Base-by-base conservation (phyloP, 1,139 yeast genomes). In the Protomyces arabidopsidicola region DNA sequence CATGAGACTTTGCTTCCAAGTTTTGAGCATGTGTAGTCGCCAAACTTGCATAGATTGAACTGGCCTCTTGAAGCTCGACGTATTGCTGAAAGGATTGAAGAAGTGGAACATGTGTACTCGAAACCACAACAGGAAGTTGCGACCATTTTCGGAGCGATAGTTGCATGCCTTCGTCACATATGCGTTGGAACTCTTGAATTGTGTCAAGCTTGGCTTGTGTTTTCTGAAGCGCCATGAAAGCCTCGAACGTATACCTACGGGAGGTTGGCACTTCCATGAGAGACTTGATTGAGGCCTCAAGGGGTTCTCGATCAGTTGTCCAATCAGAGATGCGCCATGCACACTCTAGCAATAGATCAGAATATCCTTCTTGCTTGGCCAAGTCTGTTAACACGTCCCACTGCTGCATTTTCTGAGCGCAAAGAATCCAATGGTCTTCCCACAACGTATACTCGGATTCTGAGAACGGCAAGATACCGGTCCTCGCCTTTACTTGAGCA, bases 311-410 rank as follows among this genome's bases (percentile, higher is more conserved):
- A 71, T 95, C 98, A 20, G 95, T 86, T 67, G 87, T 87, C 99
- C 99, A 95, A 72, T 95, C 98, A 6, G 98, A 98, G 57, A 93
- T 96, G 73, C 98, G 81, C 99, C 99, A 95, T 54, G 98, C 98
- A 80, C 99, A 95, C 75, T 95, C 99, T 34, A 95, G 79, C 48
- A 95, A 77, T 69, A 95, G 79, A 72, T 95, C 99, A 0, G 97
- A 90, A 72, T 91, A 95, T 0, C 97, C 97, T 79, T 95, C 99
- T 72, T 95, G 98, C 72, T 93, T 90, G 2, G 99, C 98, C 57
- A 95, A 80, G 71, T 95, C 99, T 0, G 98, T 91, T 67, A 95
- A 79, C 65, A 95, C 87, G 73, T 95, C 98, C 99, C 99, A 95
- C 69, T 93, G 98, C 72, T 95, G 99, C 61, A 95, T 78, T 72